These are phyloP conservation scores for Colletotrichum trifolii DNA, from an alignment of 2,329 filamentous ascomycete genomes.

Conservation along the genomic window DNA sequence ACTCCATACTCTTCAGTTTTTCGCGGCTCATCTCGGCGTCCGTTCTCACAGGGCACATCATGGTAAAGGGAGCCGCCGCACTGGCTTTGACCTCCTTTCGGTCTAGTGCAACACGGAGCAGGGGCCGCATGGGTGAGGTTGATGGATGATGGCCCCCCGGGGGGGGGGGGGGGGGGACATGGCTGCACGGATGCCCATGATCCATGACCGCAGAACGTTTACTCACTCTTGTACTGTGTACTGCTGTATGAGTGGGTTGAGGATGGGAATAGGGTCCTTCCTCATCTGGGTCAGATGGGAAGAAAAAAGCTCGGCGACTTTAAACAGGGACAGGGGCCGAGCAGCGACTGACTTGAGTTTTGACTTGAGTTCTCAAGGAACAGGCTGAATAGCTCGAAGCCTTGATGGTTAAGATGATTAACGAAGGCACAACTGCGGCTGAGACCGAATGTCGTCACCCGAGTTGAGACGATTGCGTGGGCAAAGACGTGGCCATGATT, in stretches of 20 bases:
- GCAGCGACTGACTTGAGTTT: conserved; percentile 9
- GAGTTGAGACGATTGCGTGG: conserved; percentile 34
- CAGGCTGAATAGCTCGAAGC: too few relatives aligned
- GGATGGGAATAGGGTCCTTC: conserved; percentile 35
- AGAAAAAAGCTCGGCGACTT: conserved; percentile 8
- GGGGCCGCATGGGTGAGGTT: conserved; percentile 29
- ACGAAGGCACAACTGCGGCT: not conserved
- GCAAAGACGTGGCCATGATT: not conserved
- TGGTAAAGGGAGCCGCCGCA: conserved; percentile 2
- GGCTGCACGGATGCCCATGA: conserved; percentile 30
- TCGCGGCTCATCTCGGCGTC: too few relatives aligned
- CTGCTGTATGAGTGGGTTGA: not conserved
- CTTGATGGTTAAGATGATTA: not conserved
- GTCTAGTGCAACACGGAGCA: conserved; percentile 28
- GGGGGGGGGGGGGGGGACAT: not conserved
- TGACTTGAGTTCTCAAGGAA: conserved; percentile 13
- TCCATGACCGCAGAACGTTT: conserved; percentile 34
- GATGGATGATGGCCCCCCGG: conserved; percentile 2
- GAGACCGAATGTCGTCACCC: conserved; percentile 26
- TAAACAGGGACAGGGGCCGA: conserved; percentile 17
- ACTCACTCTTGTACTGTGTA: conserved; percentile 15
- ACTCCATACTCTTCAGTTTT: too few relatives aligned
- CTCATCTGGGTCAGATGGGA: conserved; percentile 30
- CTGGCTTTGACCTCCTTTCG: conserved; percentile 17
- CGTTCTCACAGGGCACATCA: too few relatives aligned